These are phyloP conservation scores for Chalaropsis thielavioides DNA, from an alignment of 2,329 filamentous ascomycete species.

Conservation along the genomic window DNA sequence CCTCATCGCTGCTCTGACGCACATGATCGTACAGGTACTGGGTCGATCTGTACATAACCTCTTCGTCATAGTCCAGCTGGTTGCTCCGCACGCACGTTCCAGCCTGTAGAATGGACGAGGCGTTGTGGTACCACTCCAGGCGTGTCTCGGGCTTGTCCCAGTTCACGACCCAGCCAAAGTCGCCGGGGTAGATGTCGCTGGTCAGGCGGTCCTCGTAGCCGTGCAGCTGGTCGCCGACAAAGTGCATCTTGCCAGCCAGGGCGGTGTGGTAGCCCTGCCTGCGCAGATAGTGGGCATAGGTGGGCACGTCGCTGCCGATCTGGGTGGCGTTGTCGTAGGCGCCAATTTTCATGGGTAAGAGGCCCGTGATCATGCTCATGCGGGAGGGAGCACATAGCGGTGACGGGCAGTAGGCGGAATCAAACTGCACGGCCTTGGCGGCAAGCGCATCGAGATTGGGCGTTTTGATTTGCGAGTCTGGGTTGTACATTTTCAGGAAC, in stretches of 20 bases:
- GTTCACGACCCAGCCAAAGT: conserved; percentile 89
- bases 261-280: conserved; percentile 77
- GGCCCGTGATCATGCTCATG: conserved; percentile 88
- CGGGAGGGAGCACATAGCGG: conserved; percentile 84
- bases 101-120: conserved; percentile 81
- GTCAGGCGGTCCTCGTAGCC: conserved; percentile 86
- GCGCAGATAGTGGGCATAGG: conserved; percentile 83
- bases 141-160: conserved; percentile 82
- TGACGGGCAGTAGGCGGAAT: conserved; percentile 87
- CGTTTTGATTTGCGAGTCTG: conserved; percentile 77
- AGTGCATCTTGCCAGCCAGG: conserved; percentile 93
- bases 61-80: conserved; percentile 90
- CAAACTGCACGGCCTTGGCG: conserved; percentile 70
- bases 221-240: conserved; percentile 86
- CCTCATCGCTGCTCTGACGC: conserved; percentile 51
- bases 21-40: conserved; percentile 88
- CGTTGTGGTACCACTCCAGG: conserved; percentile 93
- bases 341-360: conserved; percentile 79
- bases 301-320: conserved; percentile 70
- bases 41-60: conserved; percentile 81
- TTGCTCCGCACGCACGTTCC: conserved; percentile 82
- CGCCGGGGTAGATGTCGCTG: conserved; percentile 89
- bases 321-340: conserved; percentile 85
- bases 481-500: conserved; percentile 82
- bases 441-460: conserved; percentile 78